These are phyloP conservation scores for Trichoderma gracile DNA, from an alignment of 2,329 filamentous ascomycete species.

Conservation along the genomic window DNA sequence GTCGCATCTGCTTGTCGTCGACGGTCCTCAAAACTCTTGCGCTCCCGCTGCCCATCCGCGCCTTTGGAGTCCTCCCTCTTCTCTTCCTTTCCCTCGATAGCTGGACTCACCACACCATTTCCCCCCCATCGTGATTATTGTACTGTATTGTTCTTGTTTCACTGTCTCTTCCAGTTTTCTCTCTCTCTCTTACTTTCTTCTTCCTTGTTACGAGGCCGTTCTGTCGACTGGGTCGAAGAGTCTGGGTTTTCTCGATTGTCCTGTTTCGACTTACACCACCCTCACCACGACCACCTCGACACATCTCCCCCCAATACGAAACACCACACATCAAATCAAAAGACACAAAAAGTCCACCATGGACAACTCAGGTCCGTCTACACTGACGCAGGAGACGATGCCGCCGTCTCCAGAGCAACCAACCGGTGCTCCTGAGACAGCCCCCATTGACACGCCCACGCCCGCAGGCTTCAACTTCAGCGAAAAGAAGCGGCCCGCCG, in stretches of 20 bases:
- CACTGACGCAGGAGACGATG: conserved; percentile 14
- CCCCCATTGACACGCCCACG: conserved; percentile 31
- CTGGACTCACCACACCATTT: conserved; percentile 55
- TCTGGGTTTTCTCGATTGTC: not conserved
- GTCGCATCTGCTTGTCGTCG: conserved; percentile 32
- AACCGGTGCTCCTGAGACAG: not conserved
- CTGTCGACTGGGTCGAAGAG: conserved; percentile 27
- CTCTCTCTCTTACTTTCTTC: not conserved
- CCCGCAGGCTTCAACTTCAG: conserved; percentile 33
- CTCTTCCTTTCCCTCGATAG: conserved; percentile 50
- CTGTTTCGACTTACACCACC: conserved; percentile 20
- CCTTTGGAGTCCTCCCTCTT: conserved; percentile 31
- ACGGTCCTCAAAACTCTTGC: conserved; percentile 53
- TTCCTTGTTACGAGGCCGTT: not conserved
- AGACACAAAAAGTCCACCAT: conserved; percentile 32
- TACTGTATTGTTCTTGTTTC: conserved; percentile 28
- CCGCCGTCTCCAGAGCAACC: not conserved
- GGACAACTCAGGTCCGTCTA: conserved; percentile 44
- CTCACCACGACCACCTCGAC: not conserved
- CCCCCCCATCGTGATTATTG: conserved; percentile 39
- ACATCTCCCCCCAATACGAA: not conserved
- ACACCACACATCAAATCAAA: not conserved
- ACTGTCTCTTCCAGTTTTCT: not conserved
- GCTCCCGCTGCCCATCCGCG: conserved; percentile 44
- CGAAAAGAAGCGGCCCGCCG: conserved; percentile 58